These are phyloP conservation scores for Bimuria novae-zelandiae DNA, from an alignment of 2,329 filamentous ascomycete species.

Conservation along the genomic window DNA sequence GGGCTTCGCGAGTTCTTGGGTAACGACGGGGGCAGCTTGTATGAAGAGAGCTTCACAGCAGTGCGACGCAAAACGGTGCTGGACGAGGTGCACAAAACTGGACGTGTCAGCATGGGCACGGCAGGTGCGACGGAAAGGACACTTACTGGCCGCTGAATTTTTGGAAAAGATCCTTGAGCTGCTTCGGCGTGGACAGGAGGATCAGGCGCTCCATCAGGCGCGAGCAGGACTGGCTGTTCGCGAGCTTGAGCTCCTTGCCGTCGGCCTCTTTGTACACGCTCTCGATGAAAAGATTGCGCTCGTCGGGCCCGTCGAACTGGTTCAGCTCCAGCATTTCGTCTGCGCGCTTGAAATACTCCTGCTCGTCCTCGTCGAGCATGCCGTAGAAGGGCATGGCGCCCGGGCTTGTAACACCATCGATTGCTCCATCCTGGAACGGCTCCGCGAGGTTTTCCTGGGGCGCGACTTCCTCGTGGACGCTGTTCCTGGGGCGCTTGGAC, in stretches of 20 bases:
- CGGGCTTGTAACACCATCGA: slow-evolving; percentile 39
- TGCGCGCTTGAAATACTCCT: slow-evolving; percentile 91
- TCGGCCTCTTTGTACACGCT: slow-evolving; percentile 85
- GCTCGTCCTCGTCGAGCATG: slow-evolving; percentile 88
- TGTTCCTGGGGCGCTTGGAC: slow-evolving; percentile 42
- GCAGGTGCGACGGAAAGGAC: neutral
- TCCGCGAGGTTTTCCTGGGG: slow-evolving; percentile 14
- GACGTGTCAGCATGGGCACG: slow-evolving; percentile 19
- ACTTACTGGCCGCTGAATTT: slow-evolving; percentile 78
- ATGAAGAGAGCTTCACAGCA: slow-evolving; percentile 95
- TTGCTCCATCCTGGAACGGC: slow-evolving; percentile 26
- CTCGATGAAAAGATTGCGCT: slow-evolving; percentile 61
- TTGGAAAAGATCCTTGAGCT: slow-evolving; percentile 85
- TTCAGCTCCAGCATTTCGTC: slow-evolving; percentile 90
- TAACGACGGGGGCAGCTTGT: slow-evolving; percentile 77
- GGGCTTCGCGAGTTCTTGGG: slow-evolving; percentile 67
- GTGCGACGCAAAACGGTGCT: slow-evolving; percentile 95
- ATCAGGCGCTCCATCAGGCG: slow-evolving; percentile 91
- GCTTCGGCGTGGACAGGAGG: slow-evolving; percentile 73
- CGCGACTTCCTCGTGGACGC: slow-evolving; percentile 17
- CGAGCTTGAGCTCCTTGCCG: slow-evolving; percentile 94
- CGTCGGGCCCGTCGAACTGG: slow-evolving; percentile 76
- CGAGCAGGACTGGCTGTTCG: slow-evolving; percentile 94
- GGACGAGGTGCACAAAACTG: slow-evolving; percentile 82
- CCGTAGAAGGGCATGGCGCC: slow-evolving; percentile 83